Evolutionary conservation across 805 yeast genomes (phyloP), one percentile per base, ranked within the genome.

Genomic region (Saccharomycopsis babjevae): DNA sequence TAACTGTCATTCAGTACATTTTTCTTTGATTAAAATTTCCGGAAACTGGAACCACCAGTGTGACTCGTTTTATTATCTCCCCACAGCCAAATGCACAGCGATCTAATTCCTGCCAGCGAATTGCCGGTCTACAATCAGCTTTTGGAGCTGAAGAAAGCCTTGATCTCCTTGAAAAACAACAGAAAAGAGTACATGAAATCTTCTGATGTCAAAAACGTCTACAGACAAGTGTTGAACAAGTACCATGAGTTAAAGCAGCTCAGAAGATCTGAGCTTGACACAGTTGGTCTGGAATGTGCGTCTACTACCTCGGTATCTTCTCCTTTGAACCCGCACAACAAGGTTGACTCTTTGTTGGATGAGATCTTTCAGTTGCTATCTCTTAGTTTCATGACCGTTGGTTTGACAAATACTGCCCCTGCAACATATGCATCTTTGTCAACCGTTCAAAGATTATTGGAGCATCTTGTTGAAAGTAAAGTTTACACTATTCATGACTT

Each of bases 351-450:
- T 10, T 79, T 88, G 11, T 77, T 89, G 52, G 97, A 92, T 71
- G 97, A 92, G 68, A 89, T 88, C 25, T 90, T 93, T 78, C 97
- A 93, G 72, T 74, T 94, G 56, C 74, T 93, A 54, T 87, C 96
- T 15, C 77, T 94, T 58, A 87, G 94, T 66, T 89, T 92, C 72
- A 82, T 93, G 68, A 89, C 98, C 1, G 94, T 96, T 62, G 99
- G 99, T 2, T 77, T 90, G 67, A 87, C 88, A 56, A 86, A 90
- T 67, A 81, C 90, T 40, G 96, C 97, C 0, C 97, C 98, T 1
- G 97, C 97, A 4, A 89, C 97, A 0, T 94, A 88, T 73, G 93
- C 96, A 5, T 88, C 96, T 2, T 75, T 93, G 50, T 79, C 91
- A 50, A 90, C 98, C 0, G 96, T 94, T 22, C 86, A 86, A 73